phyloP scores from a whole-genome alignment of 2,329 filamentous ascomycete genomes.

The Lasiodiplodia citricola region DNA sequence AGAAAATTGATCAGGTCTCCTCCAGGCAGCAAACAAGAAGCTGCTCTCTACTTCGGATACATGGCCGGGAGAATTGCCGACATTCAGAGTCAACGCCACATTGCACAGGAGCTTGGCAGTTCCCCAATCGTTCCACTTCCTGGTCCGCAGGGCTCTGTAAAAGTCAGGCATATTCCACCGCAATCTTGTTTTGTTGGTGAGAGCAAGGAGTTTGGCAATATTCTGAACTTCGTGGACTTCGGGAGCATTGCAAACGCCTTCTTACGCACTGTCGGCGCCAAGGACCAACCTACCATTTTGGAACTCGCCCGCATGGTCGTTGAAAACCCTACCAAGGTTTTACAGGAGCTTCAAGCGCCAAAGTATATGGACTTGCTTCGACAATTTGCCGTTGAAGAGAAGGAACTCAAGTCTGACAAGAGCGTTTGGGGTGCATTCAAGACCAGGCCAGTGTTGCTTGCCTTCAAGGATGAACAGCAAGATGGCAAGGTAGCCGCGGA shows the following conservation, averaged over 20 bases:
- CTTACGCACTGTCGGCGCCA: conserved; percentile 85
- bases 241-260: conserved; percentile 87
- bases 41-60: conserved; percentile 78
- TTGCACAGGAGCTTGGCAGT: conserved; percentile 65
- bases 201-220: conserved; percentile 76
- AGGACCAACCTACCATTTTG: conserved; percentile 83
- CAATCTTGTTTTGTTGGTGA: conserved; percentile 80
- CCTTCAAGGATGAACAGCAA: conserved; percentile 73
- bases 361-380: conserved; percentile 86
- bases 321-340: conserved; percentile 79
- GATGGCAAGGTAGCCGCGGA: conserved; percentile 35
- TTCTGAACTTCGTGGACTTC: conserved; percentile 98
- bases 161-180: conserved; percentile 67
- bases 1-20: conserved; percentile 73
- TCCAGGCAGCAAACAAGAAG: conserved; percentile 69
- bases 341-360: conserved; percentile 79
- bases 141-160: conserved; percentile 46
- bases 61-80: conserved; percentile 79
- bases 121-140: conserved; percentile 74
- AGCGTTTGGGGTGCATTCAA: conserved; percentile 78
- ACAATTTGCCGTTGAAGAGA: conserved; percentile 75
- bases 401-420: conserved; percentile 76
- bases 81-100: conserved; percentile 59
- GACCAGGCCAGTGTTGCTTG: conserved; percentile 76
- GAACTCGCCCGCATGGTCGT: conserved; percentile 88